These are phyloP conservation scores for Neopestalotiopsis sp. DNA, from an alignment of 2,329 filamentous ascomycete genomes.

Conservation along the genomic window DNA sequence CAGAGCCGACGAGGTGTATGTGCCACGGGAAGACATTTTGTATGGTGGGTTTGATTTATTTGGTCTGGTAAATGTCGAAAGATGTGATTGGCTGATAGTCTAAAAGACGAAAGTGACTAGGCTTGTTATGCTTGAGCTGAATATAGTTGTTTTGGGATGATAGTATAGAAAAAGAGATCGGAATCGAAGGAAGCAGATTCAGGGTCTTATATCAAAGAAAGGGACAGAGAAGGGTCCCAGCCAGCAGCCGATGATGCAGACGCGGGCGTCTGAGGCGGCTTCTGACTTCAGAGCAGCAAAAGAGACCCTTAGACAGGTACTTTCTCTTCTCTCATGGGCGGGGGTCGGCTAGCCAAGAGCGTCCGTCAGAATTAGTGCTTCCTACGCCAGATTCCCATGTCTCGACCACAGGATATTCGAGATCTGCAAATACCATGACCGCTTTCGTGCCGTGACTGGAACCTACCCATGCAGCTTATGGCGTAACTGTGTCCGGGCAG, in stretches of 20 bases:
- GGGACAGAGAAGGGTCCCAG: slow-evolving; percentile 20
- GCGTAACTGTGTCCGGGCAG: slow-evolving; percentile 30
- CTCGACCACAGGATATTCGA: slow-evolving; percentile 15
- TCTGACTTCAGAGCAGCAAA: slow-evolving; percentile 30
- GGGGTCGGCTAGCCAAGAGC: not conserved
- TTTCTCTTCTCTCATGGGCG: not conserved
- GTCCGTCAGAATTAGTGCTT: slow-evolving; percentile 13
- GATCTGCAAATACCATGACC: slow-evolving; percentile 34
- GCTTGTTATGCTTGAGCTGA: not conserved
- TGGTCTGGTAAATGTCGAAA: not conserved
- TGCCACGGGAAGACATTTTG: slow-evolving; percentile 33
- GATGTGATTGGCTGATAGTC: not conserved
- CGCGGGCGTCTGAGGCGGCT: slow-evolving; percentile 21
- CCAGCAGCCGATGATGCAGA: slow-evolving; percentile 18
- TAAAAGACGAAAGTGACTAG: not conserved
- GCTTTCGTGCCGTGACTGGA: slow-evolving; percentile 32
- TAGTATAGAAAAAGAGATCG: no score
- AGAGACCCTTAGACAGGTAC: slow-evolving; percentile 2
- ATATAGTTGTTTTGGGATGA: not conserved
- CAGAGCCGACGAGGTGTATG: slow-evolving; percentile 31
- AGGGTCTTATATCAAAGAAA: slow-evolving; percentile 25
- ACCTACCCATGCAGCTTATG: slow-evolving; percentile 31
- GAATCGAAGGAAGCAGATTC: not conserved
- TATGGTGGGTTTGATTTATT: slow-evolving; percentile 7
- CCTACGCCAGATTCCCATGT: slow-evolving; percentile 14